phyloP scores from a whole-genome alignment of 345 rosid genomes.

The Pistacia integerrima region DNA sequence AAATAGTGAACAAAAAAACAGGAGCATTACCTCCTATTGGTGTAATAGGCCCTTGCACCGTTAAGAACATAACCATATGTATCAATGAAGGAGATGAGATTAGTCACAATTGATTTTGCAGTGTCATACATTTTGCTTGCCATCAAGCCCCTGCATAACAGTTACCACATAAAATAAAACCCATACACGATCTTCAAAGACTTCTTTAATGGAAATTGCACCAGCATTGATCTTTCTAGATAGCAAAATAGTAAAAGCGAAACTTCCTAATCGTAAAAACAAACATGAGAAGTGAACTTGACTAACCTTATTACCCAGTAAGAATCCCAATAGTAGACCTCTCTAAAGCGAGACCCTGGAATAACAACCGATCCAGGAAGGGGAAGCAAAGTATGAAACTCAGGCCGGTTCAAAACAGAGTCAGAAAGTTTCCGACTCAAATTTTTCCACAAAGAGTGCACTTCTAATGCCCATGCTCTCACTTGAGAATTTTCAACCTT shows the following conservation, averaged over 20 bases:
- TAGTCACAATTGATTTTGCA: slow-evolving; percentile 69
- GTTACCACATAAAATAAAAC: background rate
- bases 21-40: slow-evolving; percentile 69
- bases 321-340: slow-evolving; percentile 97
- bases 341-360: slow-evolving; percentile 88
- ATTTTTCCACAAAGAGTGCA: slow-evolving; percentile 82
- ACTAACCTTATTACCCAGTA: slow-evolving; percentile 87
- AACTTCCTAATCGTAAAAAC: background rate
- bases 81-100: slow-evolving; percentile 60
- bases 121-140: slow-evolving; percentile 83
- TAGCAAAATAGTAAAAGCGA: background rate
- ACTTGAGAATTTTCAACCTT: slow-evolving; percentile 63
- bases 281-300: background rate
- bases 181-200: background rate
- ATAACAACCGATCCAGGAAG: slow-evolving; percentile 65
- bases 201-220: background rate
- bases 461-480: slow-evolving; percentile 77
- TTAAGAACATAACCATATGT: slow-evolving; percentile 74
- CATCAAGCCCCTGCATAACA: slow-evolving; percentile 72
- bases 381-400: slow-evolving; percentile 73
- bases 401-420: slow-evolving; percentile 51
- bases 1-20: background rate
- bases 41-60: slow-evolving; percentile 83
- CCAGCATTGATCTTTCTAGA: background rate
- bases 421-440: slow-evolving; percentile 61